phyloP scores from a whole-genome alignment of 1,284 basidiomycete genomes.

The Fomitopsis pinicola region DNA sequence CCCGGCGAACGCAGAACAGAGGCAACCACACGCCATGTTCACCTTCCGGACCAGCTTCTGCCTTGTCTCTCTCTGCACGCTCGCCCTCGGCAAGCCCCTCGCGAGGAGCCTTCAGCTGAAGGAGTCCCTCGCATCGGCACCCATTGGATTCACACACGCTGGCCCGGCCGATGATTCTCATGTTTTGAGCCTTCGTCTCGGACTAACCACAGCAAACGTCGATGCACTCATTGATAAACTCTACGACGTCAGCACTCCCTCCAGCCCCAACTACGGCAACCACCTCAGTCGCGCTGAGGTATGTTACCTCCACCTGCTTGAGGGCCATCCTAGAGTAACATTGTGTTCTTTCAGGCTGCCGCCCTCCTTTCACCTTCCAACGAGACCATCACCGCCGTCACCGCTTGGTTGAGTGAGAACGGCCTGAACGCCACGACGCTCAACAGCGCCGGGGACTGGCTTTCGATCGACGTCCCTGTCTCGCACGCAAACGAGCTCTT shows the following conservation, averaged over 20 bases:
- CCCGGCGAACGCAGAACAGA: not conserved
- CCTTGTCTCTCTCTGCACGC: constrained; percentile 13
- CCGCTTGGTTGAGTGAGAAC: constrained; percentile 30
- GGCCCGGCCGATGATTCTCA: constrained; percentile 18
- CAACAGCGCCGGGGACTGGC: constrained; percentile 22
- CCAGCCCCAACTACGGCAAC: constrained; percentile 26
- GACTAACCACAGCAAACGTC: constrained; percentile 24
- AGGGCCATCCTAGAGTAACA: not conserved
- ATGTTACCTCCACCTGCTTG: not conserved
- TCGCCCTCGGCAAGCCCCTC: constrained; percentile 17
- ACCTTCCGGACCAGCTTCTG: constrained; percentile 5
- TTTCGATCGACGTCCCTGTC: constrained; percentile 18
- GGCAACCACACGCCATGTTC: not conserved
- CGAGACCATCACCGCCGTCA: constrained; percentile 28
- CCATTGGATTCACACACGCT: constrained; percentile 20
- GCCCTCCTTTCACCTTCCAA: constrained; percentile 30
- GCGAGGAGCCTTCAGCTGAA: constrained; percentile 19
- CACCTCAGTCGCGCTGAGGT: constrained; percentile 28
- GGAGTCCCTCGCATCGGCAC: constrained; percentile 17
- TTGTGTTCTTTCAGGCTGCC: constrained; percentile 26
- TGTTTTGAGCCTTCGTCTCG: constrained; percentile 24
- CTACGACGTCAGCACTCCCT: constrained; percentile 27
- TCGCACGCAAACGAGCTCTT: constrained; percentile 33
- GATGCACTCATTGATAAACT: constrained; percentile 27
- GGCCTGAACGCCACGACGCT: constrained; percentile 23